Evolutionary conservation across 345 rosid genomes (phyloP), one percentile per base, ranked within the genome.

Genomic region (Microthlaspi erraticum): DNA sequence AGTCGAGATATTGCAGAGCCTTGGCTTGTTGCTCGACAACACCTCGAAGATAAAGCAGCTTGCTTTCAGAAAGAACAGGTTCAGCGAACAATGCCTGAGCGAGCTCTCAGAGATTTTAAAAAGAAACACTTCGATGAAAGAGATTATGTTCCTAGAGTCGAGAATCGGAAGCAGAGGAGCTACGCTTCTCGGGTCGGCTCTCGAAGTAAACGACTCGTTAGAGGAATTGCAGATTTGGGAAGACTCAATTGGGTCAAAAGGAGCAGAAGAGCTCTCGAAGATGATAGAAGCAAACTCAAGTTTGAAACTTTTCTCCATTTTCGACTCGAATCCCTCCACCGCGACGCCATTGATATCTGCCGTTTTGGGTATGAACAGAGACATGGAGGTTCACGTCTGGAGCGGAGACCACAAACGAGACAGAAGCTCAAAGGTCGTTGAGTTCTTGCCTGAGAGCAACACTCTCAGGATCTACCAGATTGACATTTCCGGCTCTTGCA

Each of bases 211-310:
- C 75, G 90, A 81, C 46, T 77, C 80, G 59, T 67, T 93, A 82
- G 97, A 94, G 55, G 99, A 91, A 81, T 46, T 89, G 77, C 97
- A 94, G 81, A 88, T 94, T 77, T 88, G 95, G 98, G 95, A 94
- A 31, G 99, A 91, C 73, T 91, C 96, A 2, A 89, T 91, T n/a
- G 96, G 97, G 48, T 81, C 89, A 0, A 88, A 76, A 76, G 98
- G 96, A 10, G 96, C 97, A 0, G 97, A 94, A 79, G 97, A 94
- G 80, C 89, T 94, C 11, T 88, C 96, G 0, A 87, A 81, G 79
- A 94, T 94, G 99, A 94, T 94, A 41, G 93, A 94, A 84, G 83
- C 72, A 2, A 91, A 94, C 80, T 88, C 92, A 38, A 84, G 83
- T 17, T 78, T 91, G 78, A 94, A 83, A 71, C 73, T 86, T 33